phyloP scores from a whole-genome alignment of 2,329 filamentous ascomycete species.

The Madurella fahalii region DNA sequence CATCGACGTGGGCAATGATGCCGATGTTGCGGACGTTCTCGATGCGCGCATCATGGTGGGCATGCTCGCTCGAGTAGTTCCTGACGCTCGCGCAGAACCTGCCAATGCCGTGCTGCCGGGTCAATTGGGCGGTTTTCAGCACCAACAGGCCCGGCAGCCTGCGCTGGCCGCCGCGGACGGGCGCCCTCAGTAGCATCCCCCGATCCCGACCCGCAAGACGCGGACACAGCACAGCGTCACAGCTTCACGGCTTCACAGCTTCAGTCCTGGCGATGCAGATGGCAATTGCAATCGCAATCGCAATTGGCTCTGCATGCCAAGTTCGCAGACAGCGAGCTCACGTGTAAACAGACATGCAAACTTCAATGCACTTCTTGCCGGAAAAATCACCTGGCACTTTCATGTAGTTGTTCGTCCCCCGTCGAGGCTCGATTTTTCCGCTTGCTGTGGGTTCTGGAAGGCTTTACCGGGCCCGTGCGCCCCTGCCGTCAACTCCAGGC shows the following conservation, averaged over 20 bases:
- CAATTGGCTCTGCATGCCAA: slow-evolving; percentile 9
- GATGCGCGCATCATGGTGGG: slow-evolving; percentile 38
- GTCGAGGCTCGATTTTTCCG: neutral
- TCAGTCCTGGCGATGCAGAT: slow-evolving; percentile 15
- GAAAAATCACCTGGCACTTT: neutral
- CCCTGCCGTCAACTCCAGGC: neutral
- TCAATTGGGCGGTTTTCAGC: slow-evolving; percentile 15
- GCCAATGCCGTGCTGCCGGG: neutral
- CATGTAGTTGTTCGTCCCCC: neutral
- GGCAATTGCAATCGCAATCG: no score
- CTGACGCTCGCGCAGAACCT: neutral
- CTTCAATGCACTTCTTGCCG: neutral
- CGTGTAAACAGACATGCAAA: slow-evolving; percentile 3
- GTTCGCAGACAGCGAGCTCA: neutral
- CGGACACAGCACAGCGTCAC: neutral
- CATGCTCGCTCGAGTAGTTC: slow-evolving; percentile 19
- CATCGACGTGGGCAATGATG: slow-evolving; percentile 98
- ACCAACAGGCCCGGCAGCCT: slow-evolving; percentile 9
- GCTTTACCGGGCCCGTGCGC: slow-evolving; percentile 7
- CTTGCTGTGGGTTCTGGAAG: no score
- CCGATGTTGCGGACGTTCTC: slow-evolving; percentile 86
- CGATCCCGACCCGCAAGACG: neutral
- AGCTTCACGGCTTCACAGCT: no score
- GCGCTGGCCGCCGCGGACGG: neutral
- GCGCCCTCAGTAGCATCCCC: neutral